Evolutionary conservation across 495 filamentous ascomycete species (phyloP).

Genomic region (Achaetomiella virescens): DNA sequence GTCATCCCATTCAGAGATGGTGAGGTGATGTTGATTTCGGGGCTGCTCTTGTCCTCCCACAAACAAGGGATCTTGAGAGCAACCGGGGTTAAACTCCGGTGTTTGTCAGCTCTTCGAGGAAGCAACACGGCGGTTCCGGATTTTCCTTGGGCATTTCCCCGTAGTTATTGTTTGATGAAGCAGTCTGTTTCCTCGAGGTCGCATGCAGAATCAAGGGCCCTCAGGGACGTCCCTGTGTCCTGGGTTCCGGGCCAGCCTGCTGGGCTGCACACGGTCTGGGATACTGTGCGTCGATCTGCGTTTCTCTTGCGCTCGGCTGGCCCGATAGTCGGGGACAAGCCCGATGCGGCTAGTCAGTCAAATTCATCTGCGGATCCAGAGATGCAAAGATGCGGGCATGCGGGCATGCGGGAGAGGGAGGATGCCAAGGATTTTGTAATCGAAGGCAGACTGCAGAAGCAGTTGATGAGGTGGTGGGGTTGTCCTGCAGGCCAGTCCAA

Average conservation of each 20-base stretch:
- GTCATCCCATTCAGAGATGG: too few relatives aligned
- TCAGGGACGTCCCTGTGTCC: neutral
- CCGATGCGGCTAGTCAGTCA: neutral
- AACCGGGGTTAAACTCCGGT: too few relatives aligned
- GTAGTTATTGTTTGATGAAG: too few relatives aligned
- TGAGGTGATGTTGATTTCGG: too few relatives aligned
- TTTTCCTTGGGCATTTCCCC: too few relatives aligned
- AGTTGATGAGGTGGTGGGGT: neutral
- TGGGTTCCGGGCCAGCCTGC: neutral
- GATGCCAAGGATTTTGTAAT: neutral
- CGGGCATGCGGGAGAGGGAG: too few relatives aligned
- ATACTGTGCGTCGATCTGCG: constrained; percentile 1
- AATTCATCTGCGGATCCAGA: neutral
- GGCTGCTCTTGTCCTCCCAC: too few relatives aligned
- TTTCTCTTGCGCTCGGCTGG: neutral
- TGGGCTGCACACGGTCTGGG: neutral
- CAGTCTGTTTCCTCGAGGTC: too few relatives aligned
- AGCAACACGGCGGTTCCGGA: too few relatives aligned
- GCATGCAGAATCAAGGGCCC: neutral
- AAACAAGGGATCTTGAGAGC: too few relatives aligned
- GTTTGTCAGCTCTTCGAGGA: too few relatives aligned
- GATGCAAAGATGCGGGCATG: constrained; percentile 5
- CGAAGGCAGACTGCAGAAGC: neutral
- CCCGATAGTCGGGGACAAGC: neutral
- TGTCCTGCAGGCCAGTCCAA: neutral